Evolutionary conservation across 768 basidiomycete species (phyloP), one percentile per base, ranked within the genome.

Genomic region (Gymnopilus dilepis): DNA sequence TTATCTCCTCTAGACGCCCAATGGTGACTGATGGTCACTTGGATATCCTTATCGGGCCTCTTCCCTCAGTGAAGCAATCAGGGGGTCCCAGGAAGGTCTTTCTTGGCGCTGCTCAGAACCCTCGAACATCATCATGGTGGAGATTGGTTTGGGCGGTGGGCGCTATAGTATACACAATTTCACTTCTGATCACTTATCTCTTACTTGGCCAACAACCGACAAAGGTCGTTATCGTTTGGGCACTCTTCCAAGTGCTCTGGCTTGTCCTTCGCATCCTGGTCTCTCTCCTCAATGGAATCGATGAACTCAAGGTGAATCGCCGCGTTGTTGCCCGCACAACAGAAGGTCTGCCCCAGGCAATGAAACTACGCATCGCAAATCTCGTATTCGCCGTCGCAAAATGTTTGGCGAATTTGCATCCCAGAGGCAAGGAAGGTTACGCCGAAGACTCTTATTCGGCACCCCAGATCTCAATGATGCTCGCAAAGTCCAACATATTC

Each of bases 171-270:
- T 67, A 62, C 38, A 55, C 52, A 4, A 21, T 38, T 8, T 69
- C 71, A 6, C 62, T 70, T 11, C 8, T 72, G 11, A n/a, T 66
- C 3, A 67, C 68, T 5, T 73, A 72, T 51, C 50, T 70, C 37
- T 24, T 64, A n/a, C 55, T 74, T n/a, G 59, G 60, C 6, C 60
- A 60, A 15, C 61, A 61, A 57, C 17, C 34, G 9, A 56, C 21
- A 21, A 30, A 60, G 8, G 50, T 67, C 24, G 65, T 70, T 6
- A 40, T 66, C 24, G 45, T 64, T 12, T 73, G 72, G 71, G 57
- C 50, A 2, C 64, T 55, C 6, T 73, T 72, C 40, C 72, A 73
- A 58, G 37, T 63, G 17, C 48, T 70, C 0, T 73, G 71, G 72
- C 65, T 72, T 15, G 54, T 45, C 5, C 42, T 63, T 26, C 67